Evolutionary conservation across 1,284 basidiomycete species (phyloP).

Genomic region (Cyathus olla): DNA sequence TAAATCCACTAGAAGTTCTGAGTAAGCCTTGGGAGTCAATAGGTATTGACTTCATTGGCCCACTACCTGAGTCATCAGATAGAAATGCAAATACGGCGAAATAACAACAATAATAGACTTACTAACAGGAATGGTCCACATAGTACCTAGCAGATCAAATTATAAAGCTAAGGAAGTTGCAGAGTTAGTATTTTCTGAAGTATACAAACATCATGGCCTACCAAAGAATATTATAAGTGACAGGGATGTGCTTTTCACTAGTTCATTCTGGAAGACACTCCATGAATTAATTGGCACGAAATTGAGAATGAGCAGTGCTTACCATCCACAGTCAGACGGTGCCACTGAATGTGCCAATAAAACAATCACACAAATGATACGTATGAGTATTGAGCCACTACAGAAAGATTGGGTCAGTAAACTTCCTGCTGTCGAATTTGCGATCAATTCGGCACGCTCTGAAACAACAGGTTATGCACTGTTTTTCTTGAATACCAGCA

Average conservation of each 20-base stretch:
- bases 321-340: conserved; percentile 48
- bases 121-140: conserved; percentile 41
- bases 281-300: conserved; percentile 29
- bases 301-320: conserved; percentile 49
- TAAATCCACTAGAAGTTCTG: conserved; percentile 38
- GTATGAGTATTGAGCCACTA: conserved; percentile 12
- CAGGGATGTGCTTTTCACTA: conserved; percentile 51
- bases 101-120: conserved; percentile 43
- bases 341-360: neutral
- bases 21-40: conserved; percentile 42
- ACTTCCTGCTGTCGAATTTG: conserved; percentile 27
- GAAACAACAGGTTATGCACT: conserved; percentile 44
- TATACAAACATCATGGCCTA: conserved; percentile 50
- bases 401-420: conserved; percentile 32
- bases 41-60: conserved; percentile 45
- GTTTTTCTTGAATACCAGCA: conserved; percentile 30
- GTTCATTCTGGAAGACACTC: conserved; percentile 50
- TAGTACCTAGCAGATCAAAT: conserved; percentile 35
- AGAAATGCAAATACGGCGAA: conserved; percentile 13
- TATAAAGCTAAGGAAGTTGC: conserved; percentile 45
- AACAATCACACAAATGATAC: conserved; percentile 19
- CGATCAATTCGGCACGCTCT: conserved; percentile 32
- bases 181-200: conserved; percentile 42
- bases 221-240: conserved; percentile 50
- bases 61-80: conserved; percentile 18